These are phyloP conservation scores for Cymbopogon citratus DNA, from an alignment of 176 grass and related monocot genomes.

Conservation along the genomic window DNA sequence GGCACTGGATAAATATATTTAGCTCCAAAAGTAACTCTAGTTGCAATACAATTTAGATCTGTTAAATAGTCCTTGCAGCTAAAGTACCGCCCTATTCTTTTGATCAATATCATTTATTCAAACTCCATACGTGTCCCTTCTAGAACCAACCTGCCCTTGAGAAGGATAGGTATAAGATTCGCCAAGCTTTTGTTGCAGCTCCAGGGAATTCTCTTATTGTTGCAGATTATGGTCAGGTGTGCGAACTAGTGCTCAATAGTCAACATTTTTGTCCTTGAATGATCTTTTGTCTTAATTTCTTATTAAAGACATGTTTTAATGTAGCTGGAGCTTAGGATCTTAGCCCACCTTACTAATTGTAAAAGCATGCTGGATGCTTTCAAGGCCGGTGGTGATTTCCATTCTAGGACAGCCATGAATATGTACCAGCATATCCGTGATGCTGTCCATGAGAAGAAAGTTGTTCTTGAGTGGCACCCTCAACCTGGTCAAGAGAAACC, in stretches of 20 bases:
- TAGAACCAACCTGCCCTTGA: constrained; percentile 97
- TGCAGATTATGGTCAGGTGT: constrained; percentile 99
- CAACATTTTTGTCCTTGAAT: neutral
- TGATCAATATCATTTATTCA: neutral
- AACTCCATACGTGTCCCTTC: neutral
- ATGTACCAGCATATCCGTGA: constrained; percentile 82
- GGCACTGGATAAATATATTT: constrained; percentile 13
- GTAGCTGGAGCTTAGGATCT: constrained; percentile 95
- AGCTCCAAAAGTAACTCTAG: constrained; percentile 14
- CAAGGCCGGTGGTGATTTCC: constrained; percentile 89
- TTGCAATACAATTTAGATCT: neutral
- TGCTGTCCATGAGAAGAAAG: constrained; percentile 71
- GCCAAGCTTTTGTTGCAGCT: constrained; percentile 88
- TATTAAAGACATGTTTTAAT: neutral
- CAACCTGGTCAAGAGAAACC: constrained; percentile 82
- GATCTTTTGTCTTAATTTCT: neutral
- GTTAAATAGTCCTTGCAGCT: neutral
- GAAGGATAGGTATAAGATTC: constrained; percentile 92
- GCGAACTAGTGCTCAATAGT: neutral
- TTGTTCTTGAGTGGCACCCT: constrained; percentile 95
- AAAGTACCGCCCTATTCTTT: neutral
- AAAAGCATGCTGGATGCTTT: constrained; percentile 95
- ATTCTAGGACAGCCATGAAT: constrained; percentile 98
- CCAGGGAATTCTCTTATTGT: constrained; percentile 87
- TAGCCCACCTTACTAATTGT: constrained; percentile 83